phyloP scores from a whole-genome alignment of 768 basidiomycete genomes.

The Xanthoconium stramineum region DNA sequence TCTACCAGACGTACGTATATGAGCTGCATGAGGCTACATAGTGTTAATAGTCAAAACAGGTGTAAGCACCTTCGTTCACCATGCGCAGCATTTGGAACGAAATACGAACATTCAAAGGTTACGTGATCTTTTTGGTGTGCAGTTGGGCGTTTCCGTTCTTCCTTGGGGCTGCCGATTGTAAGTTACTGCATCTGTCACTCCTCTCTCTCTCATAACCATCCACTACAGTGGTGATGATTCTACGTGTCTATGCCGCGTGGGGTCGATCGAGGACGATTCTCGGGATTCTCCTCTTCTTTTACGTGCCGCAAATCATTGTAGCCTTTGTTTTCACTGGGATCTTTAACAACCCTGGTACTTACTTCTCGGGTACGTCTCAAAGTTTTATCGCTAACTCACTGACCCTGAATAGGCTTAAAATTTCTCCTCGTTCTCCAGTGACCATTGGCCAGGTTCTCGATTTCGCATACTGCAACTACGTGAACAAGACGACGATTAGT shows the following conservation, averaged over 20 bases:
- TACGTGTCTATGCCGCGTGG: conserved; percentile 7
- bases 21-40: not conserved
- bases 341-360: not conserved
- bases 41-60: not conserved
- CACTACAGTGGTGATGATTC: conserved; percentile 2
- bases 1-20: not conserved
- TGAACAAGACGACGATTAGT: not conserved
- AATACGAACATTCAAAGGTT: not conserved
- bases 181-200: not conserved
- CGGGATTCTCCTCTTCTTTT: not conserved
- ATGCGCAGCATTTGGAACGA: not conserved
- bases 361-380: not conserved
- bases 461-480: not conserved
- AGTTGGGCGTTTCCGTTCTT: not conserved
- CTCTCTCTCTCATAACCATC: not conserved
- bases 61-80: not conserved
- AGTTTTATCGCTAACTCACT: too few relatives aligned
- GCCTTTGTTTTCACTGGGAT: not conserved
- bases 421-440: not conserved
- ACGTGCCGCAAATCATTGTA: not conserved
- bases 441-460: not conserved
- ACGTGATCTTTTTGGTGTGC: not conserved
- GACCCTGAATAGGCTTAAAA: not conserved
- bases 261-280: not conserved
- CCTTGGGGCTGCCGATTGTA: conserved; percentile 3